phyloP scores from a whole-genome alignment of 148 eudicot species.

The Chenopodium quinoa region DNA sequence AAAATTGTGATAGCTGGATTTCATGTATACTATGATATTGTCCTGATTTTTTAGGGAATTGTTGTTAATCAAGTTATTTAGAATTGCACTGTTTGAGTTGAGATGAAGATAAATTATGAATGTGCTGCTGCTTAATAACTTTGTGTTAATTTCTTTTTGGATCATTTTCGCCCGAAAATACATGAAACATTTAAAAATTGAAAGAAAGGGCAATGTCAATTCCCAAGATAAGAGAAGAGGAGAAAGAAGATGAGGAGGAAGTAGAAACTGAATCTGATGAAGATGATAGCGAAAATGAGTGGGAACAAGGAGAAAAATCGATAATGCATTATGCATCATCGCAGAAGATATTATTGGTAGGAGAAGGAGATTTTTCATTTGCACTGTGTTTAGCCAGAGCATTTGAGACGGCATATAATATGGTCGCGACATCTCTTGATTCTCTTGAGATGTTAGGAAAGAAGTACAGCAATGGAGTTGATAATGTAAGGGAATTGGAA shows the following conservation, averaged over 20 bases:
- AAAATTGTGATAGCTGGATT: not conserved
- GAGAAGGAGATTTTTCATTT: slow-evolving; percentile 16
- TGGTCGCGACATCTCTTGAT: slow-evolving; percentile 12
- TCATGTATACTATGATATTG: too few species aligned
- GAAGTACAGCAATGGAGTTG: slow-evolving; percentile 6
- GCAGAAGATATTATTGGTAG: slow-evolving; percentile 14
- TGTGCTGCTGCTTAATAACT: not conserved
- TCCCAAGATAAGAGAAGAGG: not conserved
- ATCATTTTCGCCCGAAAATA: not conserved
- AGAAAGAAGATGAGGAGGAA: not conserved
- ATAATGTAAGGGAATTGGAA: slow-evolving; percentile 13
- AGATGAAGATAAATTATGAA: not conserved
- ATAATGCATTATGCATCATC: slow-evolving; percentile 14
- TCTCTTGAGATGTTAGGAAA: slow-evolving; percentile 13
- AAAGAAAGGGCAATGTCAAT: not conserved
- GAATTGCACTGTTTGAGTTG: not conserved
- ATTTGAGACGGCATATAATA: slow-evolving; percentile 11
- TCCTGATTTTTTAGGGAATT: too few species aligned
- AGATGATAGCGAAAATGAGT: not conserved
- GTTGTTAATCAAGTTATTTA: not conserved
- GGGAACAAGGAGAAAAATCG: slow-evolving; percentile 1
- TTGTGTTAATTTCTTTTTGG: not conserved
- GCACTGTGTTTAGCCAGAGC: slow-evolving; percentile 10
- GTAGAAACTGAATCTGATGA: not conserved
- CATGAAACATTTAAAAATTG: too few species aligned